These are phyloP conservation scores for Melastoma candidum DNA, from an alignment of 441 rosid species.

Conservation along the genomic window DNA sequence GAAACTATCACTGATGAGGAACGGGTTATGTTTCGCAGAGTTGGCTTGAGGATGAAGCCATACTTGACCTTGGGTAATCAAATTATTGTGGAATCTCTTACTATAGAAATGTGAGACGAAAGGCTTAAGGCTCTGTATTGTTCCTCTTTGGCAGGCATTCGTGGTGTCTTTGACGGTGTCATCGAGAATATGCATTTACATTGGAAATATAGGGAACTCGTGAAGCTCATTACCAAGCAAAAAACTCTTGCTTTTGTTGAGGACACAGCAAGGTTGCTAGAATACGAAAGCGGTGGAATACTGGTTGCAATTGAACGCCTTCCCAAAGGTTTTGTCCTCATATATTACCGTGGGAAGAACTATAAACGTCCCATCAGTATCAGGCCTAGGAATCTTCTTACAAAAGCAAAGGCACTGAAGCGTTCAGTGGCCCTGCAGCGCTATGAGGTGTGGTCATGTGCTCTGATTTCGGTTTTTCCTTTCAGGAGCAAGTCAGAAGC, in stretches of 20 bases:
- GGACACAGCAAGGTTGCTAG: constrained; percentile 79
- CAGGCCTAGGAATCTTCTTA: constrained; percentile 88
- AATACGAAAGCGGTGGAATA: constrained; percentile 91
- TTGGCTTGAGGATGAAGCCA: constrained; percentile 90
- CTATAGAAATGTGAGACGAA: constrained; percentile 5
- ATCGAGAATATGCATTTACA: constrained; percentile 98
- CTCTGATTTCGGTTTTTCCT: constrained; percentile 8
- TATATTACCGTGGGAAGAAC: constrained; percentile 92
- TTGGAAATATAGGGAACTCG: constrained; percentile 95
- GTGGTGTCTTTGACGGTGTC: constrained; percentile 95
- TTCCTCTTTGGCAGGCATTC: constrained; percentile 50
- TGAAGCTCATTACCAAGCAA: constrained; percentile 85
- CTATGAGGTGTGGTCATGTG: constrained; percentile 56
- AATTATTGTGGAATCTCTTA: constrained; percentile 9
- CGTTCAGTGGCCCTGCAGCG: constrained; percentile 93
- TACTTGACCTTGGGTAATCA: constrained; percentile 82
- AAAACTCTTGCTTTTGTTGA: constrained; percentile 83
- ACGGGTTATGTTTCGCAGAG: constrained; percentile 70
- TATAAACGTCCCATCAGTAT: constrained; percentile 74
- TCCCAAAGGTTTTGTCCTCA: constrained; percentile 80
- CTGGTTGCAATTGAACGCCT: constrained; percentile 85
- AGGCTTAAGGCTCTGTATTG: constrained; percentile 12
- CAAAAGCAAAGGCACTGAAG: constrained; percentile 90
- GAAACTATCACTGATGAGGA: constrained; percentile 95
- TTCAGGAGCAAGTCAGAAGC: constrained; percentile 9